These are phyloP conservation scores for Colletotrichum sp. DNA, from an alignment of 2,329 filamentous ascomycete genomes.

Conservation along the genomic window DNA sequence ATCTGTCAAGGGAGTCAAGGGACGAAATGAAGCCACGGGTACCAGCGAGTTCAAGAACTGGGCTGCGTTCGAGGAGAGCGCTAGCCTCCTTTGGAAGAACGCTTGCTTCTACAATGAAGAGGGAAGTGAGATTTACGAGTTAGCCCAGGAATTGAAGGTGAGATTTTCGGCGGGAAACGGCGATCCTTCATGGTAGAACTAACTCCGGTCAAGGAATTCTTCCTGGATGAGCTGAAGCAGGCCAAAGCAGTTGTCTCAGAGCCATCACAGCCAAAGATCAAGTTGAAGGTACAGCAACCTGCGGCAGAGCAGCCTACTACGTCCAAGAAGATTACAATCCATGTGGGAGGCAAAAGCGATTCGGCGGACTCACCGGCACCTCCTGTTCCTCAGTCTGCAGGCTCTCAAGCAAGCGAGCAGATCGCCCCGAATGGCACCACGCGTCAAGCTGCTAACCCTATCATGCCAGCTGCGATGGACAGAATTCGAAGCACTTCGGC, in stretches of 20 bases:
- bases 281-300: conserved; percentile 71
- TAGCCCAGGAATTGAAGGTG: conserved; percentile 83
- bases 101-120: conserved; percentile 92
- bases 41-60: conserved; percentile 78
- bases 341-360: conserved; percentile 66
- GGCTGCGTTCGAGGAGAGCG: conserved; percentile 80
- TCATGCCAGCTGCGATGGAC: conserved; percentile 12
- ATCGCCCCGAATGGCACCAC: conserved; percentile 33
- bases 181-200: neutral
- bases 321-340: conserved; percentile 73
- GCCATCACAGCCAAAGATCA: conserved; percentile 78
- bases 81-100: conserved; percentile 85
- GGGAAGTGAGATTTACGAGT: conserved; percentile 79
- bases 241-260: conserved; percentile 77
- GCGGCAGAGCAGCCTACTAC: conserved; percentile 30
- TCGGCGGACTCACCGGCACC: conserved; percentile 57
- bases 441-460: conserved; percentile 14
- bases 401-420: conserved; percentile 35
- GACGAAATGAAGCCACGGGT: conserved; percentile 68
- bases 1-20: conserved; percentile 74
- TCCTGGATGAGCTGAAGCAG: conserved; percentile 70
- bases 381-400: conserved; percentile 38
- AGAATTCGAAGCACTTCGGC: conserved; percentile 41
- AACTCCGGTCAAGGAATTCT: conserved; percentile 61
- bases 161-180: neutral